A percentile compares a stretch with the other conserved stretches of the same genome.
Evolutionary conservation across 768 basidiomycete genomes (phyloP).

Genomic region (Russula lepida): DNA sequence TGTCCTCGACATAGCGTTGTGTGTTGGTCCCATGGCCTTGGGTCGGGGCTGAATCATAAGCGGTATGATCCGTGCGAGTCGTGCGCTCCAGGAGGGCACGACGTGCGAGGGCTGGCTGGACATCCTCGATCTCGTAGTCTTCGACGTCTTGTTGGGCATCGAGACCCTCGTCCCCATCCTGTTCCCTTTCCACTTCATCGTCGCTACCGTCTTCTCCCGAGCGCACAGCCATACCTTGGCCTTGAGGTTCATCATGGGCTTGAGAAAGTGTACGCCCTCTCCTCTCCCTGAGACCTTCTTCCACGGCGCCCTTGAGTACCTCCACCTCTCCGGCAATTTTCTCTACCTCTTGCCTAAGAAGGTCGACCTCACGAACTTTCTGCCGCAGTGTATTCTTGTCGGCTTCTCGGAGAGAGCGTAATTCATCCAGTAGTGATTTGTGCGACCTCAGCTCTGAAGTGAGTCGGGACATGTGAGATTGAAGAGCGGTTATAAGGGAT

Average conservation of each 20-base stretch:
- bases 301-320: conserved; percentile 77
- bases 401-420: conserved; percentile 52
- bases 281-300: conserved; percentile 75
- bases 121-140: conserved; percentile 11
- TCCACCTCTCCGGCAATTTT: conserved; percentile 78
- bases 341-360: conserved; percentile 69
- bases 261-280: conserved; percentile 37
- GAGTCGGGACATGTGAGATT: conserved; percentile 66
- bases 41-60: conserved; percentile 36
- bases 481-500: conserved; percentile 63
- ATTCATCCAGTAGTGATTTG: conserved; percentile 56
- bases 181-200: conserved; percentile 22
- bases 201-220: background rate
- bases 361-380: conserved; percentile 58
- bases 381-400: conserved; percentile 50
- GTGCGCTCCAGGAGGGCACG: conserved; percentile 34
- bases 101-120: conserved; percentile 14
- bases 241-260: background rate
- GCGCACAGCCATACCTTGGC: background rate
- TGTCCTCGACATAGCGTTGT: conserved; percentile 43
- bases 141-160: conserved; percentile 23
- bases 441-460: conserved; percentile 76
- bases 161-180: conserved; percentile 20
- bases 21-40: conserved; percentile 18
- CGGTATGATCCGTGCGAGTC: conserved; percentile 47